phyloP scores from a whole-genome alignment of 768 basidiomycete species.

The Lyophyllum atratum region DNA sequence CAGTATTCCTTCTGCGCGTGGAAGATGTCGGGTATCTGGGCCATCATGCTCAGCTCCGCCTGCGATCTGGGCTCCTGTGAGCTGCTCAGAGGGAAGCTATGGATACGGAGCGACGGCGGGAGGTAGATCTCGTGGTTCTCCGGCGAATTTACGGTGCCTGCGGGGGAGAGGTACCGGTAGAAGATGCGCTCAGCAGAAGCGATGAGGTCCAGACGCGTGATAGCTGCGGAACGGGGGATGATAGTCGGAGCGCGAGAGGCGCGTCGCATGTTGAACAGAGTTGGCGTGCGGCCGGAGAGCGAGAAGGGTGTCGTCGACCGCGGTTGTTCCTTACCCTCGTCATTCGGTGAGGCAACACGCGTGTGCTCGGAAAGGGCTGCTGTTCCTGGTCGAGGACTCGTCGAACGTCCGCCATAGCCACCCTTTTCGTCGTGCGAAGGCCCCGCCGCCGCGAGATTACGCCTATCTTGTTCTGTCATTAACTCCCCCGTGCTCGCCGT shows the following conservation, averaged over 20 bases:
- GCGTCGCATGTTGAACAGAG: constrained; percentile 73
- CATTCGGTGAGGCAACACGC: constrained; percentile 48
- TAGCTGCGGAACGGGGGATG: constrained; percentile 89
- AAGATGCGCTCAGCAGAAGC: constrained; percentile 96
- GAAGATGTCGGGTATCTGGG: constrained; percentile 95
- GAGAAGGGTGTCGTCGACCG: constrained; percentile 84
- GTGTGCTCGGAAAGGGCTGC: constrained; percentile 44
- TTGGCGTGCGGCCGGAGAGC: constrained; percentile 71
- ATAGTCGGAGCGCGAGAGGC: constrained; percentile 91
- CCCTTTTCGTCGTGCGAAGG: constrained; percentile 42
- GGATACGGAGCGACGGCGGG: constrained; percentile 88
- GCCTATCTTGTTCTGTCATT: constrained; percentile 70
- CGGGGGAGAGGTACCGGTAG: constrained; percentile 88
- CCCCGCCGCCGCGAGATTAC: constrained; percentile 52
- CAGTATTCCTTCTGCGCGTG: constrained; percentile 97
- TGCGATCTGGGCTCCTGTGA: constrained; percentile 69
- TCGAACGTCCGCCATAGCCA: constrained; percentile 49
- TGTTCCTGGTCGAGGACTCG: constrained; percentile 57
- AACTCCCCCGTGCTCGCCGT: constrained; percentile 80
- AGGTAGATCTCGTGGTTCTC: constrained; percentile 99
- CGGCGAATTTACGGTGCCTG: constrained; percentile 70
- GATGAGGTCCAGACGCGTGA: constrained; percentile 86
- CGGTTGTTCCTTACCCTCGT: constrained; percentile 42
- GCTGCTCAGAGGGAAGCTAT: constrained; percentile 84
- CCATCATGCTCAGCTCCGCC: constrained; percentile 74